Percentiles rank a stretch among this genome's conserved stretches.
Conservation (phyloP, 352 stramenopile species). For the Phytophthora europaea region DNA sequence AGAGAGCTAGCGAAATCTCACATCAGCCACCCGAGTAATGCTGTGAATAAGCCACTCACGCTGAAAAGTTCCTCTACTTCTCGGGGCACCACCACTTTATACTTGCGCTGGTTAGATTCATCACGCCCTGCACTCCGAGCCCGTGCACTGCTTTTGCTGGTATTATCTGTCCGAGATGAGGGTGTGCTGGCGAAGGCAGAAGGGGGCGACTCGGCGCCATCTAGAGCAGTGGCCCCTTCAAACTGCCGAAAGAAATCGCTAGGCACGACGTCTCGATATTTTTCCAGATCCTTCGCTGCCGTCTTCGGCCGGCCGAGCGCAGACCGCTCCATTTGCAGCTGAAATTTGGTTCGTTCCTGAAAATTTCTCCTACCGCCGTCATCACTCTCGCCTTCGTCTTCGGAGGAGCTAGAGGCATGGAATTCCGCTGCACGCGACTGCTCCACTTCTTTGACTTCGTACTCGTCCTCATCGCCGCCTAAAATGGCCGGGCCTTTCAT, state of each 20-base stretch:
- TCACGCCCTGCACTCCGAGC: background rate
- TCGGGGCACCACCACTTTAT: conserved; percentile 52
- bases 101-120: conserved; percentile 19
- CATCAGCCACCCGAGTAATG: conserved; percentile 21
- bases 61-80: conserved; percentile 72
- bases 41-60: conserved; percentile 44
- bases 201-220: background rate
- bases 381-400: conserved; percentile 47
- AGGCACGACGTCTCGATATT: conserved; percentile 64
- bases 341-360: conserved; percentile 14
- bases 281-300: conserved; percentile 58
- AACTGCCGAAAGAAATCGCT: conserved; percentile 67
- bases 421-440: conserved; percentile 66
- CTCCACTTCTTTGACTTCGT: conserved; percentile 65
- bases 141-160: conserved; percentile 10
- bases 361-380: conserved; percentile 12
- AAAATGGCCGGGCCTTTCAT: conserved; percentile 8
- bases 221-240: conserved; percentile 6
- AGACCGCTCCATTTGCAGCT: conserved; percentile 21
- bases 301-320: conserved; percentile 56
- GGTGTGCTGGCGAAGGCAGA: background rate
- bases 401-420: conserved; percentile 64
- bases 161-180: conserved; percentile 4
- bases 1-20: conserved; percentile 32
- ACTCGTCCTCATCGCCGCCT: conserved; percentile 54